A percentile compares a stretch with the other conserved stretches of the same genome.
Conservation (phyloP, 495 filamentous ascomycete species). For the Trichoderma virens region DNA sequence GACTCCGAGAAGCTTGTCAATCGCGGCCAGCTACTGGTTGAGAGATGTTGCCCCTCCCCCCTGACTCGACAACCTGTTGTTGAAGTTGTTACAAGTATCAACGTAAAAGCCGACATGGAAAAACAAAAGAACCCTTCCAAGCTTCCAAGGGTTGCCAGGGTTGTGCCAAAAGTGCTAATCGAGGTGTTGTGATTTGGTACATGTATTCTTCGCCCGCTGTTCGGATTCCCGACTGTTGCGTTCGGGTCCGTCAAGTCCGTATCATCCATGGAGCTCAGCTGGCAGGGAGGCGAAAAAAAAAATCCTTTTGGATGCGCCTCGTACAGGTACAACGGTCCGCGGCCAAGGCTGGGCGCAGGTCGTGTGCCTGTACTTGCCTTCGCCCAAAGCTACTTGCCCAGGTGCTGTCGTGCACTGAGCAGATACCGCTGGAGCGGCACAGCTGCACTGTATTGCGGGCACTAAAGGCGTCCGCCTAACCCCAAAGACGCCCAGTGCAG, state of each 20-base stretch:
- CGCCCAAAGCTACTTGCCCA: too few species aligned
- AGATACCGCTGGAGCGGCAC: conserved; percentile 1
- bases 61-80: not conserved
- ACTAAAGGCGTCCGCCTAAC: not conserved
- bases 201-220: not conserved
- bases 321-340: not conserved
- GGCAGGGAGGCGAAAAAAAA: not conserved
- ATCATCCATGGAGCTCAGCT: not conserved
- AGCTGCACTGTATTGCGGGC: not conserved
- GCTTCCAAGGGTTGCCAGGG: too few species aligned
- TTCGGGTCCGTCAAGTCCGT: not conserved
- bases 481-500: not conserved
- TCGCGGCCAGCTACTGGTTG: not conserved
- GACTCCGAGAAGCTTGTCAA: not conserved
- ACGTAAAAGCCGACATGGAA: not conserved
- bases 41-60: not conserved
- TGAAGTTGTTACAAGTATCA: not conserved
- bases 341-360: not conserved
- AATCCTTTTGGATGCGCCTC: not conserved
- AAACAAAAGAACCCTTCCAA: not conserved
- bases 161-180: too few species aligned
- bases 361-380: not conserved
- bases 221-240: not conserved
- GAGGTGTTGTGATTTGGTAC: not conserved
- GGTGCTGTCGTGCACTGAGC: too few species aligned